A percentile compares a stretch with the other conserved stretches of the same genome.
phyloP scores from a whole-genome alignment of 1,139 yeast genomes.

The Zygosaccharomyces sapae region DNA sequence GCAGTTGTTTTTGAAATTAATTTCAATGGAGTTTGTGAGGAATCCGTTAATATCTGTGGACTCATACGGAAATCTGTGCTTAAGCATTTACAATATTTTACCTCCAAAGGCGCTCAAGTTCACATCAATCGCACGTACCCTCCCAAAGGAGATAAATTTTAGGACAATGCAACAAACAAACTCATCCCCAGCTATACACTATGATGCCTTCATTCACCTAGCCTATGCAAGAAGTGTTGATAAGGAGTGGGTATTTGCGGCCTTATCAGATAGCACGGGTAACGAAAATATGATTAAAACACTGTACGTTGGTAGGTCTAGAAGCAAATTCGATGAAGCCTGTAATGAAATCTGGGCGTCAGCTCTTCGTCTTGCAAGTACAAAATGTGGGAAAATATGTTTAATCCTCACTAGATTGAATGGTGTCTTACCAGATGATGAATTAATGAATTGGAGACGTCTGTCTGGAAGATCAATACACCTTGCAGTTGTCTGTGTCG shows the following conservation, averaged over 20 bases:
- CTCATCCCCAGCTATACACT: slow-evolving; percentile 43
- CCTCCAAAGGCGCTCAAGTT: slow-evolving; percentile 38
- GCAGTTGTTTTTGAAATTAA: slow-evolving; percentile 48
- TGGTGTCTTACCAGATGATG: slow-evolving; percentile 75
- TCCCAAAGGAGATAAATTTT: slow-evolving; percentile 46
- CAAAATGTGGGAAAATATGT: slow-evolving; percentile 52
- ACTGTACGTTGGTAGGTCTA: slow-evolving; percentile 51
- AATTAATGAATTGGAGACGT: slow-evolving; percentile 70
- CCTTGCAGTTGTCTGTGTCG: slow-evolving; percentile 70
- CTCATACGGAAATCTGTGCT: slow-evolving; percentile 45
- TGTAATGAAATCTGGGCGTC: slow-evolving; percentile 57
- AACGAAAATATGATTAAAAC: slow-evolving; percentile 58
- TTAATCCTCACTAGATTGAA: slow-evolving; percentile 65
- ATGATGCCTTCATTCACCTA: slow-evolving; percentile 76
- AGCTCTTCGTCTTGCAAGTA: slow-evolving; percentile 42
- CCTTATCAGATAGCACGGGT: slow-evolving; percentile 89
- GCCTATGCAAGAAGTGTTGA: slow-evolving; percentile 83
- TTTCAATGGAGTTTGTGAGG: slow-evolving; percentile 53
- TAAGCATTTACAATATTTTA: slow-evolving; percentile 61
- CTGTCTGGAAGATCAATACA: slow-evolving; percentile 61
- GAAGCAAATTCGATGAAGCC: slow-evolving; percentile 51
- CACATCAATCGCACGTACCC: slow-evolving; percentile 34
- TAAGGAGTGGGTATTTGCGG: slow-evolving; percentile 77
- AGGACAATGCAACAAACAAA: slow-evolving; percentile 43
- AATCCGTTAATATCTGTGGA: slow-evolving; percentile 34